Evolutionary conservation across 176 grass and related monocot species (phyloP).

Genomic region (Aegilops longissima): DNA sequence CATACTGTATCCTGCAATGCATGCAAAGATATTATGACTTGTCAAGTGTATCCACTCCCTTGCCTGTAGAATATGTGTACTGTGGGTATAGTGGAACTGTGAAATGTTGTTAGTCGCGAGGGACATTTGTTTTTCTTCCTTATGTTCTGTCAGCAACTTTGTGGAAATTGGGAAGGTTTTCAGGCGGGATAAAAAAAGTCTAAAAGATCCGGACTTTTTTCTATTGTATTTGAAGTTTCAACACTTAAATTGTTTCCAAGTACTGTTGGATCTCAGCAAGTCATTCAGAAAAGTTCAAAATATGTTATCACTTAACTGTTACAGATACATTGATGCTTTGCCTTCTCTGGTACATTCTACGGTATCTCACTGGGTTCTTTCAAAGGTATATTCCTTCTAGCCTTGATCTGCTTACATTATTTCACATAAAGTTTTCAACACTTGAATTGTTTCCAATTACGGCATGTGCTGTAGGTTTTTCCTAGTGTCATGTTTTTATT

Average conservation of each 20-base stretch:
- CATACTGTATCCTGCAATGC: background rate
- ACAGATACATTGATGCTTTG: constrained; percentile 56
- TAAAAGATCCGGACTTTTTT: constrained; percentile 6
- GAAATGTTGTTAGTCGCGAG: background rate
- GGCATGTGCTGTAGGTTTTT: background rate
- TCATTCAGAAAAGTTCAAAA: background rate
- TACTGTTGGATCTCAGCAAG: constrained; percentile 12
- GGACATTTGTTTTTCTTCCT: background rate
- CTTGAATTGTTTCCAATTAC: too few relatives aligned
- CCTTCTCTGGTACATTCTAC: constrained; percentile 61
- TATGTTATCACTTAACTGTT: constrained; percentile 43
- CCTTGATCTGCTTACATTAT: constrained; percentile 1
- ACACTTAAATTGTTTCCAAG: background rate
- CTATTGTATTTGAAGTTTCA: background rate
- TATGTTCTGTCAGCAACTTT: background rate
- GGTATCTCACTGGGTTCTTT: constrained; percentile 51
- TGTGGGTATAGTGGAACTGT: background rate
- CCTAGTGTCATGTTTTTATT: background rate
- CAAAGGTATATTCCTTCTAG: constrained; percentile 41
- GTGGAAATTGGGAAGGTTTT: background rate
- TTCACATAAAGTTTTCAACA: background rate
- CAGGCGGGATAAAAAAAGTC: background rate
- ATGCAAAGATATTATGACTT: background rate
- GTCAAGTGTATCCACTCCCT: background rate
- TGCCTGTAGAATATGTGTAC: background rate